Percentiles rank a stretch among this genome's conserved stretches.
Conservation (phyloP, 106 monocot species). For the Phalaenopsis aphrodite region DNA sequence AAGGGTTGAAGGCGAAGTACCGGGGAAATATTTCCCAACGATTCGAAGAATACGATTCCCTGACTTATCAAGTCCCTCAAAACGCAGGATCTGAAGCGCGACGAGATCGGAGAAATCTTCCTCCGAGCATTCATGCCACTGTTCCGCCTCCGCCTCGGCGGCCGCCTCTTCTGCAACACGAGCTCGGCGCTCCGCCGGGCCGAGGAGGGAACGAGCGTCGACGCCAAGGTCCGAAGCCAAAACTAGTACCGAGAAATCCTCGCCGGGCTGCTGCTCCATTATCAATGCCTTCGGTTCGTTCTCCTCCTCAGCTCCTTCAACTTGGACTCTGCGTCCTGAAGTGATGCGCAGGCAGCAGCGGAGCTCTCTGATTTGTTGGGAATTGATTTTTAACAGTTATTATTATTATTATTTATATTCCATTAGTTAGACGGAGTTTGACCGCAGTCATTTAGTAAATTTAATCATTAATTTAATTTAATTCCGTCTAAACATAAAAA, state of each 20-base stretch:
- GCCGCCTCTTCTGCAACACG: neutral
- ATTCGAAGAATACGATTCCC: constrained; percentile 81
- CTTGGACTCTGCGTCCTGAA: no score
- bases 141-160: constrained; percentile 25
- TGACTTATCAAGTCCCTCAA: constrained; percentile 63
- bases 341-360: no score
- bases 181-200: constrained; percentile 22
- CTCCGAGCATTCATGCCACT: constrained; percentile 78
- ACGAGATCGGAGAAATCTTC: constrained; percentile 92
- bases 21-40: constrained; percentile 91
- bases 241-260: constrained; percentile 82
- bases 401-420: no score
- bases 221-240: constrained; percentile 77
- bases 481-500: no score
- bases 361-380: no score
- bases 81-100: constrained; percentile 53
- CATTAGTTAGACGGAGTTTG: no score
- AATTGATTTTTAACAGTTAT: no score
- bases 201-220: constrained; percentile 63
- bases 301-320: neutral
- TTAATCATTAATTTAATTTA: no score
- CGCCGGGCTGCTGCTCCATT: constrained; percentile 5
- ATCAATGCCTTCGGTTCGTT: neutral
- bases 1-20: constrained; percentile 20
- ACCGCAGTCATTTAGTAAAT: no score